Percentiles rank a stretch among this genome's conserved stretches.
phyloP scores from a whole-genome alignment of 768 basidiomycete genomes.

The Tulasnella sp. region DNA sequence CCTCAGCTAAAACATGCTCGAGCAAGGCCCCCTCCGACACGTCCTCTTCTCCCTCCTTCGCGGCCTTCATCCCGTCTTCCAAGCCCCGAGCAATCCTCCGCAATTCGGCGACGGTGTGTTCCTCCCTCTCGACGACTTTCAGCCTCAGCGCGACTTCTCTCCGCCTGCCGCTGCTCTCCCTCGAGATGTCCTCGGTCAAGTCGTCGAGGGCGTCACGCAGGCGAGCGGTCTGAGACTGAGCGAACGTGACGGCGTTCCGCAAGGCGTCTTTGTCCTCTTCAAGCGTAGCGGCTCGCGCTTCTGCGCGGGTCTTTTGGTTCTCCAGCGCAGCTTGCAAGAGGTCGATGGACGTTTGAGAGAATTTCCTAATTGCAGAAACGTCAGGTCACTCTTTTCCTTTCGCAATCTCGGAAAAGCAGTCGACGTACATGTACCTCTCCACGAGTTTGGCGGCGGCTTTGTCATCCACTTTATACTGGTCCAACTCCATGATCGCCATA shows the following conservation, averaged over 20 bases:
- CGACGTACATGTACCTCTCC: constrained; percentile 75
- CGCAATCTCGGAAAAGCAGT: background rate
- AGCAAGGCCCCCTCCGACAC: background rate
- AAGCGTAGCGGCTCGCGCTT: constrained; percentile 62
- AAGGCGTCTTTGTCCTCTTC: constrained; percentile 54
- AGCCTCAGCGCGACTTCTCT: constrained; percentile 71
- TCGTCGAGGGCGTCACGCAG: constrained; percentile 69
- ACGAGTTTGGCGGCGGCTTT: constrained; percentile 75
- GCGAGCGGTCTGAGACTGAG: constrained; percentile 48
- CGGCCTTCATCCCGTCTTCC: constrained; percentile 47
- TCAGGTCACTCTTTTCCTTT: no score
- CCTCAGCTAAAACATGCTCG: background rate
- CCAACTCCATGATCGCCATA: constrained; percentile 54
- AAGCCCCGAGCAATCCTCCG: constrained; percentile 60
- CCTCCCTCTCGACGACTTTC: constrained; percentile 65
- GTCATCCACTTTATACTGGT: constrained; percentile 40
- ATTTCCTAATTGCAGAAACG: constrained; percentile 61
- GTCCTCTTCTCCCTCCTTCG: background rate
- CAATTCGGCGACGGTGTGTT: constrained; percentile 58
- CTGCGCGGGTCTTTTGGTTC: constrained; percentile 62
- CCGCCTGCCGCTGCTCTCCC: constrained; percentile 72
- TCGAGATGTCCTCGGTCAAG: constrained; percentile 67
- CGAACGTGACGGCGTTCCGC: constrained; percentile 51
- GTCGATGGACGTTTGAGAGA: constrained; percentile 75
- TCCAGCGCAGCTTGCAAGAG: constrained; percentile 63